These are phyloP conservation scores for Lumnitzera littorea DNA, from an alignment of 345 rosid genomes.

Conservation along the genomic window DNA sequence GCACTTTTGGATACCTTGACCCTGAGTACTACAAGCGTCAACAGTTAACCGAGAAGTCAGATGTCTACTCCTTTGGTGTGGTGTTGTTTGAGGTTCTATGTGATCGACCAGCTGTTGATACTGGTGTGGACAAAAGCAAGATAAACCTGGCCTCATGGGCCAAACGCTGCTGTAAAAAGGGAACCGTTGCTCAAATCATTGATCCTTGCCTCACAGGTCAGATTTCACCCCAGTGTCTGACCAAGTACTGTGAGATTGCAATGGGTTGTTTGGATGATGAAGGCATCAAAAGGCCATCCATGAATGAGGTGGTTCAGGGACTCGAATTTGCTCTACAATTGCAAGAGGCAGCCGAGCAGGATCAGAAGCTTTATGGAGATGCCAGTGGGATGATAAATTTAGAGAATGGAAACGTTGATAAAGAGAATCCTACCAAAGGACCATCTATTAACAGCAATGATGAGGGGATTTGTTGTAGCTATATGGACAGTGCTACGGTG, in stretches of 20 bases:
- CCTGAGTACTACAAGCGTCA: too few relatives aligned
- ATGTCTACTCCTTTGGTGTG: constrained; percentile 24
- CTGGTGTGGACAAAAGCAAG: neutral
- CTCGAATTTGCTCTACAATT: constrained; percentile 17
- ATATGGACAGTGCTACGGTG: neutral
- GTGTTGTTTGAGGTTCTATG: constrained; percentile 25
- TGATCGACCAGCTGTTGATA: constrained; percentile 6
- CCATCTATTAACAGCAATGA: constrained; percentile 1
- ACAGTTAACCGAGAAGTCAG: too few relatives aligned
- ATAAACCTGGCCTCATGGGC: constrained; percentile 15
- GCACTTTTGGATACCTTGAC: too few relatives aligned
- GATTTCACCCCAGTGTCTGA: constrained; percentile 17
- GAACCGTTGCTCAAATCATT: constrained; percentile 8
- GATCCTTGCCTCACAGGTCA: constrained; percentile 13
- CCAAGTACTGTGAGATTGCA: constrained; percentile 11
- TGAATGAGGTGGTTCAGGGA: constrained; percentile 15
- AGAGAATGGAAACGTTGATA: neutral
- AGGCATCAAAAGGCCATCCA: constrained; percentile 13
- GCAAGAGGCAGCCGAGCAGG: constrained; percentile 12
- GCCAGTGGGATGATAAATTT: too few relatives aligned
- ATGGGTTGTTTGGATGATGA: constrained; percentile 8
- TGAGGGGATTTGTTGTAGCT: neutral
- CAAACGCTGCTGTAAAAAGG: constrained; percentile 1
- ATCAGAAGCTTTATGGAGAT: too few relatives aligned
- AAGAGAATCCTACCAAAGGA: neutral